Evolutionary conservation across 345 rosid genomes (phyloP), one percentile per base, ranked within the genome.

Genomic region (Lepidium aucheri): DNA sequence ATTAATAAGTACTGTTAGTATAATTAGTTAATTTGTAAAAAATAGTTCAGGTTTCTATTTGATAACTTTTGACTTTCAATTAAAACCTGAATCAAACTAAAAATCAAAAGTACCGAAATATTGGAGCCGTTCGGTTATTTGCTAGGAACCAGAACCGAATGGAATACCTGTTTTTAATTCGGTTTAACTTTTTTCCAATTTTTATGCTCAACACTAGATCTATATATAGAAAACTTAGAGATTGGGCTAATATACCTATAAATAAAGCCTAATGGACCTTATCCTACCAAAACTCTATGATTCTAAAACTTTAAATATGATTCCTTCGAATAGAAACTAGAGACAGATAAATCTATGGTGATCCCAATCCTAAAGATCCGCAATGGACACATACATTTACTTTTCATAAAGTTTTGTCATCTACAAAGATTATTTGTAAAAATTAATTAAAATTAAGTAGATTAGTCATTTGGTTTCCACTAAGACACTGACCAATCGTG

Each of bases 351-450:
- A 70, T 70, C 74, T 61, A 24, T 15, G 68, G 68, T 61, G 55
- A 68, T 70, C 74, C 74, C 68, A 35, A 35, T 70, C 74, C 13
- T 1, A 44, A 44, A 70, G 74, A 70, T 70, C 74, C 38, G 74
- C 74, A 35, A 43, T 61, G 68, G 62, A 61, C 63, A 33, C 39
- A 43, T 40, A 8, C 62, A 52, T 60, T 43, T 42, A 53, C 74
- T 61, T 53, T 15, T 34, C 26, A 12, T 34, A 43, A 53, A 28
- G 28, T 43, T 24, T 53, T 62, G 40, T 61, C 62, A 70, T 34
- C 32, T 51, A 60, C 54, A 47, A 47, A 34, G 36, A 32, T 4
- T 26, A 26, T 26, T 26, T 26, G 30, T 54, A 20, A 32, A 1
- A 3, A n/a, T 55, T 55, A 55, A 36, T 12, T 36, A 18, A 55